phyloP scores from a whole-genome alignment of 495 filamentous ascomycete genomes.

The Penicillium longicatenatum region DNA sequence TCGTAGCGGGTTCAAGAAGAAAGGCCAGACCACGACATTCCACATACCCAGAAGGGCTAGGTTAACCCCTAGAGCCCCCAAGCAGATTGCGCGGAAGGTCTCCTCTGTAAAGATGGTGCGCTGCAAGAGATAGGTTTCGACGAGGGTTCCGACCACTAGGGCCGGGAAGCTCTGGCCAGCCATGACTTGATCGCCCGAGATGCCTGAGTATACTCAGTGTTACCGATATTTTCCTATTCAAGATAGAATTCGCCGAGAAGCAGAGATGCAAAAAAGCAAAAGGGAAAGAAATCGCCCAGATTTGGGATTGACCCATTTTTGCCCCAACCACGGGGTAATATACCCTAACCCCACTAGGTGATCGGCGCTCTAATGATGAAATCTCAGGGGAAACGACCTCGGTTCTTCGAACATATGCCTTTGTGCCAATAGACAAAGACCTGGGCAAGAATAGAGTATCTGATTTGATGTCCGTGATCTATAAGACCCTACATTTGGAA shows the following conservation, averaged over 20 bases:
- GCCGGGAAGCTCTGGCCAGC: constrained; percentile 15
- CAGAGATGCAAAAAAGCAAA: not conserved
- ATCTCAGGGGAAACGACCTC: not conserved
- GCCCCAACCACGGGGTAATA: not conserved
- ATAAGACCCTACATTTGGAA: too few species aligned
- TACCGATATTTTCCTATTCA: not conserved
- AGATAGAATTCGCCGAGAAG: not conserved
- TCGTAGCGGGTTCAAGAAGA: constrained; percentile 69
- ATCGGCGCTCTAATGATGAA: not conserved
- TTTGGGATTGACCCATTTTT: not conserved
- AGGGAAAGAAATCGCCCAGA: not conserved
- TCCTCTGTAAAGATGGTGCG: constrained; percentile 29
- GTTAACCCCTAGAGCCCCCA: constrained; percentile 29
- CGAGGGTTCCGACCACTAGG: constrained; percentile 26
- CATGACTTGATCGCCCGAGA: not conserved
- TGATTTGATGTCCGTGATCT: not conserved
- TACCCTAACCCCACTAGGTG: not conserved
- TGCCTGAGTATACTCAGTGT: too few species aligned
- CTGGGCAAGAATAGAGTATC: too few species aligned
- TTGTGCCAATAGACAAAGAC: too few species aligned
- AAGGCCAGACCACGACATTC: constrained; percentile 65
- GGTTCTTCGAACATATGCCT: not conserved
- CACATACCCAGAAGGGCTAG: constrained; percentile 41
- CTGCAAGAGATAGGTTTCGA: constrained; percentile 36
- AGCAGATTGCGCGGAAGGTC: constrained; percentile 25